Base-by-base conservation (phyloP, 2,329 filamentous ascomycete species). In the Ascochyta fabae region DNA sequence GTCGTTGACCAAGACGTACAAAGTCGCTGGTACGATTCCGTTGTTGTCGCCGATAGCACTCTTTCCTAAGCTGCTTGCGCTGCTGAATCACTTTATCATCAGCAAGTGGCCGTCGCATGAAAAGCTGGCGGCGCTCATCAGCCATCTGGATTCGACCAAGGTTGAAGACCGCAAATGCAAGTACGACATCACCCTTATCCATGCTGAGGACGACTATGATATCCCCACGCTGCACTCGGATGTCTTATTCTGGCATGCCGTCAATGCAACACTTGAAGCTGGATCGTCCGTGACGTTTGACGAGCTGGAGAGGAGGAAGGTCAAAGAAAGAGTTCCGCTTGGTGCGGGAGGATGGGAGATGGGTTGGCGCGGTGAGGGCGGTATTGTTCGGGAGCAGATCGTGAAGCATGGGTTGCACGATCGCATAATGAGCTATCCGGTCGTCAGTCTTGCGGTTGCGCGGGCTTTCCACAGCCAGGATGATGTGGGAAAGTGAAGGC, bases 331-430 rank as follows among this genome's bases (percentile, higher is more conserved):
- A 60, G 65, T 63, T 3, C 71, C 78, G 24, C 65, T 82, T 6
- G 83, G 81, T 2, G 73, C 77, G 40, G 83, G 79, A 3, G 84
- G 84, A 0, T 83, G 79, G 61, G 71, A 78, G 9, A 75, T 83
- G 43, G 79, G 83, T 47, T 80, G 80, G 75, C 67, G 61, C 41
- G 81, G 80, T 0, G 56, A 69, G 9, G 75, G 76, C 29, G 84
- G 84, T 1, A 50, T 81, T 0, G 75, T 87, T n/a, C 73, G 80
- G 48, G 79, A 85, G 62, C 78, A 85, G 46, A 82, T 87, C 6
- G 54, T 84, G 5, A 83, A 83, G 67, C 80, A 81, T 60, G 84
- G 84, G 0, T 66, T 85, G 15, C 84, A 87, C 51, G 84, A 87
- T 69, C 76, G 79, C 31, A 79, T 85, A 44, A 86, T 86, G 84